A percentile compares a stretch with the other conserved stretches of the same genome.
phyloP scores from a whole-genome alignment of 176 grass and related monocot genomes.

The maize (Zea mays) region DNA sequence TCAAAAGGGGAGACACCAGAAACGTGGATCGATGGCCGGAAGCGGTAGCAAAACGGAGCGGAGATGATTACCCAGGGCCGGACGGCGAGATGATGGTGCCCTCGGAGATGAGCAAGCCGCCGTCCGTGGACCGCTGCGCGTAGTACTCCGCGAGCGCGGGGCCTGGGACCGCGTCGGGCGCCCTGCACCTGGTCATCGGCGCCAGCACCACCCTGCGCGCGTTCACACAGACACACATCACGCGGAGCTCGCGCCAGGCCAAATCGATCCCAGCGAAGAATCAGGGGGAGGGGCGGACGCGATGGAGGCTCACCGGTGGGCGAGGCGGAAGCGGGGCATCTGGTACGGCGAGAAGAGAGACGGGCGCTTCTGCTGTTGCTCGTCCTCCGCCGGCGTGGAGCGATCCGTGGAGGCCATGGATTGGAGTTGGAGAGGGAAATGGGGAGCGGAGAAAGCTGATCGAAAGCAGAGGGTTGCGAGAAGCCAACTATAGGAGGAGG shows the following conservation, averaged over 20 bases:
- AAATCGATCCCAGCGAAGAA: neutral
- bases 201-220: slow-evolving; percentile 73
- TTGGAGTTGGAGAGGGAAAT: neutral
- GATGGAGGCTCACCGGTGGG: slow-evolving; percentile 61
- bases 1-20: neutral
- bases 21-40: neutral
- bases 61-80: slow-evolving; percentile 63
- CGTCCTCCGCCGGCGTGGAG: slow-evolving; percentile 24
- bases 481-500: slow-evolving; percentile 13
- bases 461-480: slow-evolving; percentile 14
- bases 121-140: slow-evolving; percentile 71
- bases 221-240: neutral
- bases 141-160: slow-evolving; percentile 75
- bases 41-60: neutral
- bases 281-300: neutral
- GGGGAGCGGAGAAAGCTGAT: neutral
- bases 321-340: slow-evolving; percentile 73
- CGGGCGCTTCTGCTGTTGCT: slow-evolving; percentile 12
- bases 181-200: slow-evolving; percentile 93
- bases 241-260: neutral
- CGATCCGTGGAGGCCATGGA: slow-evolving; percentile 13
- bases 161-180: slow-evolving; percentile 58
- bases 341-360: slow-evolving; percentile 90
- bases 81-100: slow-evolving; percentile 73
- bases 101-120: slow-evolving; percentile 86